Evolutionary conservation across 1,284 basidiomycete genomes (phyloP), one percentile per base, ranked within the genome.

Genomic region (Irpex sp.): DNA sequence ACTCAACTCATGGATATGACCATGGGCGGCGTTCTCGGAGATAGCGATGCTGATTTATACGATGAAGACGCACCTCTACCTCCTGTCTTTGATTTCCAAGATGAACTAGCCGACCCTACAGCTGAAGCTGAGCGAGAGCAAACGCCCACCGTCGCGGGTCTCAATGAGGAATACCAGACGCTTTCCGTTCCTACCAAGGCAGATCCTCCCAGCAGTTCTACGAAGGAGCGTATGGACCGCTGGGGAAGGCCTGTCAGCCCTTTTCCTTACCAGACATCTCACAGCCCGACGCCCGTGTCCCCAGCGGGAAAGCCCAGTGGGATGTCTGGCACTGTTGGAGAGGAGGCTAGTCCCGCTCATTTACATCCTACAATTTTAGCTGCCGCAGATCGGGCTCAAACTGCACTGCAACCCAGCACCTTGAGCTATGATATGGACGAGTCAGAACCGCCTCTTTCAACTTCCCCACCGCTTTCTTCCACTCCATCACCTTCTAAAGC

Each of bases 231-330:
- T 47, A 81, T 81, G 72, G 82, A 84, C 43, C 73, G 77, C 26
- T 90, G 89, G 89, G 88, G 89, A 0, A 78, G 84, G 9, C 88
- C 88, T 1, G 81, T 86, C 49, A 90, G 87, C 62, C 89, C 89
- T 0, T 89, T 68, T 66, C 71, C 71, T 19, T 46, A 61, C 54
- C 57, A 47, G 50, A 46, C 26, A 35, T 55, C 53, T 35, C 55
- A 51, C 15, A 65, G 61, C 35, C 58, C 58, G 9, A 61, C 62
- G 43, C 63, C 61, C 0, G 64, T 57, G 35, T 60, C 58, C 9
- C 64, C 61, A 21, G 60, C 17, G 19, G 13, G 17, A 43, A 26
- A 51, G 26, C 9, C 6, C 9, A 39, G 53, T 13, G 13, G 8
- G 6, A 8, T 11, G 17, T 6, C 51, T 43, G 21, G 2, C 5